A percentile compares a stretch with the other conserved stretches of the same genome.
phyloP scores from a whole-genome alignment of 768 basidiomycete genomes.

The Porpolomopsis calyptriformis region DNA sequence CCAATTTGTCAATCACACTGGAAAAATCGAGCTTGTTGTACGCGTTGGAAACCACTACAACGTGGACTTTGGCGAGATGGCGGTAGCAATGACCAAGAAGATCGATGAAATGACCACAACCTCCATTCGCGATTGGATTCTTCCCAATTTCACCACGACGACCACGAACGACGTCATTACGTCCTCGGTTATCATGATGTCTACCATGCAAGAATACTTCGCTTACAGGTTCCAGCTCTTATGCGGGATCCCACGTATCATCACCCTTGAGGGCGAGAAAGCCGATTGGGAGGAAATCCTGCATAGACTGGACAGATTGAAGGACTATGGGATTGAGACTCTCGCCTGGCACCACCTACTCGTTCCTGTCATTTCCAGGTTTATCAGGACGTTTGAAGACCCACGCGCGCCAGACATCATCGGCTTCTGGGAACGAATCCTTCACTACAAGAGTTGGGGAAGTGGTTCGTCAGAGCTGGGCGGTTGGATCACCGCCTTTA shows the following conservation, averaged over 20 bases:
- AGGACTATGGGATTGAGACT: conserved; percentile 21
- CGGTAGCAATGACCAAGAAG: conserved; percentile 16
- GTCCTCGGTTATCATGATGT: conserved; percentile 26
- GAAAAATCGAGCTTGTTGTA: conserved; percentile 19
- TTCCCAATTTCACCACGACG: conserved; percentile 27
- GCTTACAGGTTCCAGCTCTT: conserved; percentile 15
- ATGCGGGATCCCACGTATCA: conserved; percentile 29
- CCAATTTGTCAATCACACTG: conserved; percentile 26
- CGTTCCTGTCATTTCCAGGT: conserved; percentile 22
- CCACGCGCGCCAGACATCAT: conserved; percentile 19
- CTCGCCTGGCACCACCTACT: conserved; percentile 25
- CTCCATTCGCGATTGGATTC: conserved; percentile 22
- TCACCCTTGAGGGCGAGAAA: conserved; percentile 24
- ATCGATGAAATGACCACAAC: conserved; percentile 19
- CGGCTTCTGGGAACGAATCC: conserved; percentile 24
- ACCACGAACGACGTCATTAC: conserved; percentile 19
- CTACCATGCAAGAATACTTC: conserved; percentile 22
- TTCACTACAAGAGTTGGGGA: conserved; percentile 14
- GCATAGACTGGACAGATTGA: conserved; percentile 22
- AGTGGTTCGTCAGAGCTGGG: conserved; percentile 21
- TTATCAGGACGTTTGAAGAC: conserved; percentile 20
- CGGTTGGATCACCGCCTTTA: conserved; percentile 31
- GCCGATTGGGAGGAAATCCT: conserved; percentile 25
- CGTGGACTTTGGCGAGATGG: conserved; percentile 25
- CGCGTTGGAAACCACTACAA: conserved; percentile 9